Base-by-base conservation (phyloP, 2,329 filamentous ascomycete genomes). In the Eutypella sp. region DNA sequence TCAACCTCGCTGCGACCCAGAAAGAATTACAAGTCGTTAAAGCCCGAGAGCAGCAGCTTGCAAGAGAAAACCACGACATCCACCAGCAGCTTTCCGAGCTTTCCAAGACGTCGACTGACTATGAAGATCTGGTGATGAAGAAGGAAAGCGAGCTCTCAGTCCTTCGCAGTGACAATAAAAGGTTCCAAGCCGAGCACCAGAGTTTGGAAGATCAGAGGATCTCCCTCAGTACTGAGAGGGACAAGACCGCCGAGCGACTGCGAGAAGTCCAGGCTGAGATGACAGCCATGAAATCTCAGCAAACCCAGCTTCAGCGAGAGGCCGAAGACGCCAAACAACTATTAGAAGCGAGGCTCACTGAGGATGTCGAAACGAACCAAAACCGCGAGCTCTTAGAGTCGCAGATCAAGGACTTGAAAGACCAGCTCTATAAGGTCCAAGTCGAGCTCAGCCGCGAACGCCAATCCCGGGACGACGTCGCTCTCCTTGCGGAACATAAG, bases 61-160 rank as follows among this genome's bases (percentile, higher is more conserved):
- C 82, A 2, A 82, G 85, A 5, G 92, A 99, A 61, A 95, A 95
- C 55, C 79, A 82, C 11, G 82, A 87, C 38, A 81, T 95, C 40
- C 85, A 95, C 44, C 81, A 90, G 57, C 90, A 96, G 58, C 82
- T 99, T 44, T 79, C 87, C 0, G 84, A 96, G 54, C 73, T 99
- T 16, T 93, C 93, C 0, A 84, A 89, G 41, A 96, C 92, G 0
- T 96, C 92, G 1, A 95, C 90, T 0, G 89, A 91, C 60, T 97
- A 96, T 54, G 93, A 99, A 66, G 92, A 97, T 57, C 79, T 97
- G 37, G 86, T 99, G 20, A 81, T 90, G 20, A 85, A 87, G 48
- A 99, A 97, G 64, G 93, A 99, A 62, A 96, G 91, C 64, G 95
- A 99, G 61, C 73, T 99, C 18, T 79, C 85, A 1, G 77, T 97